Base-by-base conservation (phyloP, 202 grass and related monocot genomes). In the Cymbopogon flexuosus region DNA sequence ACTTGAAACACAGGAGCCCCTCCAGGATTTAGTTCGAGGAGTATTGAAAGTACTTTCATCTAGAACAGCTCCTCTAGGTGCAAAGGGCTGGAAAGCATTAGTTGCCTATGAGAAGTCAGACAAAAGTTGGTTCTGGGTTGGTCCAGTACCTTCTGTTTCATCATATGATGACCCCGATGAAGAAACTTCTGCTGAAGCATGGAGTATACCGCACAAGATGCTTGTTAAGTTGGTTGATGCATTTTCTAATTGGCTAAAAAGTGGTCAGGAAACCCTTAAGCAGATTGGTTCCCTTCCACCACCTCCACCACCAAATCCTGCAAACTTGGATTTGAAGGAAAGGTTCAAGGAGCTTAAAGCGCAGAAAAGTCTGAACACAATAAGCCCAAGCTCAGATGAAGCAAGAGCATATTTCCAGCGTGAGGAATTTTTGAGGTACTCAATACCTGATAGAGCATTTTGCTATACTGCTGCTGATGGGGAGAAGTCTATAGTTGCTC, bases 221-320 rank as follows among this genome's bases (percentile, higher is more conserved):
- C 89, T 99, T 81, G 96, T 96, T 21, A 99, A 99, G 73, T 86
- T 99, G 51, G 96, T 99, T 2, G 96, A 99, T 82, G 92, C 96
- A 80, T 99, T 99, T 96, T 91, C 96, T 84, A 99, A 99, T 82
- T 99, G 96, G 96, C 79, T 99, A 80, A 99, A 99, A 91, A 93
- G 90, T 83, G 92, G 96, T 45, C 96, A 93, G 84, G 90, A 96
- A 82, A 99, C 96, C 63, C 96, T 99, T 81, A 91, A 99, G 79
- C 96, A 99, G 71, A 99, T 99, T 61, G 96, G 96, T 84, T 92
- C 89, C 64, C 90, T 99, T 54, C 96, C 96, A 68, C 70, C 92
- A 51, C 88, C 96, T 75, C 96, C 96, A 42, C 51, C 82, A 60
- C 91, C 92, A 24, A 82, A 96, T 86, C 92, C 93, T 77, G 93